A percentile compares a stretch with the other conserved stretches of the same genome.
Evolutionary conservation across 352 stramenopile species (phyloP).

Genomic region (Pythium pyrilobum): DNA sequence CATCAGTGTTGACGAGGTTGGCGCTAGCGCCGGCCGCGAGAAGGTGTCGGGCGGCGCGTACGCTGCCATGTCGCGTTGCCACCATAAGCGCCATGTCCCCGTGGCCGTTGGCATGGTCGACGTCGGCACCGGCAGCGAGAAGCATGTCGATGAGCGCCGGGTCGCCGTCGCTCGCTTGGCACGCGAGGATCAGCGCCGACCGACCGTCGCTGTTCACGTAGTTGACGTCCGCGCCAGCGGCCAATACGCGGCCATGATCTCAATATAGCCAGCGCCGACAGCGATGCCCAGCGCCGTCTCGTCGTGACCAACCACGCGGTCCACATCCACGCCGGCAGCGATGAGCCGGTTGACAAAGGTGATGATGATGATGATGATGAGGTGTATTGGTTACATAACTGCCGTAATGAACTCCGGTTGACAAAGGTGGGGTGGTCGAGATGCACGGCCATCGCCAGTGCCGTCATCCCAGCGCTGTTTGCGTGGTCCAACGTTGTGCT

Average conservation of each 20-base stretch:
- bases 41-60: background rate
- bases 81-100: background rate
- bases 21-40: background rate
- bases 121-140: background rate
- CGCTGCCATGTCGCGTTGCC: background rate
- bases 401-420: no score
- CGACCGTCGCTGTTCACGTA: background rate
- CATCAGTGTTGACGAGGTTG: background rate
- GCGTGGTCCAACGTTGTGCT: background rate
- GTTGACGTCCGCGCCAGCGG: background rate
- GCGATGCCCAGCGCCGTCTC: background rate
- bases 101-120: background rate
- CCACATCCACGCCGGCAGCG: background rate
- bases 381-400: no score
- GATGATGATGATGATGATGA: no score
- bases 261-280: background rate
- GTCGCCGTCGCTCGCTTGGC: background rate
- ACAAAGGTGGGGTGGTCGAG: no score
- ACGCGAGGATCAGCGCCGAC: background rate
- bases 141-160: background rate
- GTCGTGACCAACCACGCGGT: background rate
- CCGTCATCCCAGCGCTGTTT: no score
- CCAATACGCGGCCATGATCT: background rate
- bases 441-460: no score
- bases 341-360: background rate